Evolutionary conservation across 768 basidiomycete species (phyloP), one percentile per base, ranked within the genome.

Genomic region (Trametes cubensis): DNA sequence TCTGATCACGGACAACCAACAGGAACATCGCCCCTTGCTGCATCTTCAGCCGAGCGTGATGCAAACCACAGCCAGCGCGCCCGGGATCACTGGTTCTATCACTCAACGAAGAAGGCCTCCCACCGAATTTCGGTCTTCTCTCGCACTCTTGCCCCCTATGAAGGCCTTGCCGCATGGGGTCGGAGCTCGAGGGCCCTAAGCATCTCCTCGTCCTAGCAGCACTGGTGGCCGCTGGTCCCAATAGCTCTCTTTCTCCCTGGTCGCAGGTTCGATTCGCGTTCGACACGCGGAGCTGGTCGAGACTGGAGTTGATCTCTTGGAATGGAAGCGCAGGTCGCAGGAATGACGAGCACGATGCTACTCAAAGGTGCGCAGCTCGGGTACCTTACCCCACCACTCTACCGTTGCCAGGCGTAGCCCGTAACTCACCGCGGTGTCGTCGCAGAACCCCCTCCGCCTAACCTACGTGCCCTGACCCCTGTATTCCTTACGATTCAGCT

Each of bases 401-500:
- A 34, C 34, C 34, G n/a, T 41, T n/a, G 41, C 38, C 20, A 52
- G 14, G 26, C 34, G 30, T 20, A 46, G 34, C 34, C 34, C 34
- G 45, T 56, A 23, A 30, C 50, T 59, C 34, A 52, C 55, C 14
- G 50, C 28, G 49, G 48, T 51, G 54, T 44, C 42, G 30, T 51
- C 55, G 42, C 49, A 64, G 63, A 51, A 56, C 30, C 48, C 18
- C 63, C 58, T 23, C 42, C 47, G 18, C 60, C 55, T 20, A 60
- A 47, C 60, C 63, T 52, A 55, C 44, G 48, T 8, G 66, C 71
- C 48, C 66, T 84, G 25, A 67, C 69, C 14, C 61, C 79, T 23
- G 69, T 74, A 7, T 86, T 77, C 67, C 73, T 85, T 54, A 73
- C 72, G 21, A 73, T 87, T 7, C 80, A 83, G 56, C 74, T 84